Evolutionary conservation across 75 land plant genomes (phyloP).

Genomic region (Isoetes taiwanensis): DNA sequence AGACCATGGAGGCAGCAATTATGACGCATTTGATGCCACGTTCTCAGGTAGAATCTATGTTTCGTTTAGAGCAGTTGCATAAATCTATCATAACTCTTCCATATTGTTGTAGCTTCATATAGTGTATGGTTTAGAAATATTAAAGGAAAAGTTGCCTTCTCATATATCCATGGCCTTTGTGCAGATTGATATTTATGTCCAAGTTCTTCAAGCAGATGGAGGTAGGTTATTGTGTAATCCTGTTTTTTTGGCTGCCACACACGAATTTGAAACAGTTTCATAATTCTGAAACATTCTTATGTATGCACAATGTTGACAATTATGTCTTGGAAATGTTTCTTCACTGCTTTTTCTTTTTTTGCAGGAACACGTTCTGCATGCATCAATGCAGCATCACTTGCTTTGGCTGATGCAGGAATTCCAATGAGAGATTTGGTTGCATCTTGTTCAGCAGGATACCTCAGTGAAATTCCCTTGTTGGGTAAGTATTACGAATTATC

Average conservation of each 20-base stretch:
- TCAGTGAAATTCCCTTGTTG: constrained; percentile 71
- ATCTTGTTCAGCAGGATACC: constrained; percentile 95
- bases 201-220: constrained; percentile 99
- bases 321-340: neutral
- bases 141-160: no score
- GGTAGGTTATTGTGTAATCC: no score
- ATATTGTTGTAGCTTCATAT: neutral
- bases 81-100: no score
- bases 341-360: constrained; percentile 1
- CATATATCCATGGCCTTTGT: no score
- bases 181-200: constrained; percentile 95
- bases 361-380: constrained; percentile 92
- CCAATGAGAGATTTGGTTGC: constrained; percentile 95
- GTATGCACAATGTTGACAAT: neutral
- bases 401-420: constrained; percentile 96
- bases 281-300: neutral
- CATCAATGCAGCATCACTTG: constrained; percentile 94
- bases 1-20: constrained; percentile 93
- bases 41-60: constrained; percentile 61
- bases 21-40: constrained; percentile 82
- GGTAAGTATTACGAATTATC: constrained; percentile 26
- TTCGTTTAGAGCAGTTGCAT: no score
- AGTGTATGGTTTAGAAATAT: neutral
- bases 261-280: neutral
- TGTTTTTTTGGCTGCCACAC: neutral